Evolutionary conservation across 2,329 filamentous ascomycete genomes (phyloP).

Genomic region (Scedosporium boydii): DNA sequence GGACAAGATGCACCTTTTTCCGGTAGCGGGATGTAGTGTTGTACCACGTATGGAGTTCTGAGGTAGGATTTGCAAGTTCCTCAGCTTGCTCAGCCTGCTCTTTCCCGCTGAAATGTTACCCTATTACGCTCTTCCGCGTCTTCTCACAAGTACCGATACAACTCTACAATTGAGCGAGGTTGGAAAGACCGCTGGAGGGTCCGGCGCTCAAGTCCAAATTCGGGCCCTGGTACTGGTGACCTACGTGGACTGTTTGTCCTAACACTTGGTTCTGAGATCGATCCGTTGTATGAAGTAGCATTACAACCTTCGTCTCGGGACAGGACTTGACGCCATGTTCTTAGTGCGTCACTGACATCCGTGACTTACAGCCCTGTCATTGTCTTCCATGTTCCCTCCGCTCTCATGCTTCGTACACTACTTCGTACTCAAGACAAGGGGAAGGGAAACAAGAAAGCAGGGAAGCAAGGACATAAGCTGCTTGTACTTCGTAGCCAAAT

Average conservation of each 20-base stretch:
- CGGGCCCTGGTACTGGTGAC: no score
- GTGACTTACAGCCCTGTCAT: conserved; percentile 6
- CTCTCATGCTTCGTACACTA: background rate
- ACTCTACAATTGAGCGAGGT: background rate
- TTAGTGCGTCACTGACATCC: conserved; percentile 3
- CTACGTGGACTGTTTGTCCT: no score
- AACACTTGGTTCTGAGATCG: no score
- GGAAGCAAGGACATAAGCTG: background rate
- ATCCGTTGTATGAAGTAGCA: background rate
- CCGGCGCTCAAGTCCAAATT: no score
- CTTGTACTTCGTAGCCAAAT: background rate
- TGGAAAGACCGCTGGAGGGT: no score
- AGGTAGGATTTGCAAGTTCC: background rate
- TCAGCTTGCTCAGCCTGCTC: conserved; percentile 1
- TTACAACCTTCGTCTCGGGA: background rate
- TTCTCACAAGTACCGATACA: background rate
- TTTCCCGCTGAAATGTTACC: conserved; percentile 3
- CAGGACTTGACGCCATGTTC: background rate
- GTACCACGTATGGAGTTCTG: background rate
- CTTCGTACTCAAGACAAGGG: background rate
- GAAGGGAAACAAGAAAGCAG: background rate
- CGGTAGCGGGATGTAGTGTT: background rate
- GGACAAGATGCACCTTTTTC: background rate
- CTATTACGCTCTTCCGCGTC: background rate
- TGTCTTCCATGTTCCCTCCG: background rate